Conservation (phyloP, 768 basidiomycete species). For the Megacollybia marginata region DNA sequence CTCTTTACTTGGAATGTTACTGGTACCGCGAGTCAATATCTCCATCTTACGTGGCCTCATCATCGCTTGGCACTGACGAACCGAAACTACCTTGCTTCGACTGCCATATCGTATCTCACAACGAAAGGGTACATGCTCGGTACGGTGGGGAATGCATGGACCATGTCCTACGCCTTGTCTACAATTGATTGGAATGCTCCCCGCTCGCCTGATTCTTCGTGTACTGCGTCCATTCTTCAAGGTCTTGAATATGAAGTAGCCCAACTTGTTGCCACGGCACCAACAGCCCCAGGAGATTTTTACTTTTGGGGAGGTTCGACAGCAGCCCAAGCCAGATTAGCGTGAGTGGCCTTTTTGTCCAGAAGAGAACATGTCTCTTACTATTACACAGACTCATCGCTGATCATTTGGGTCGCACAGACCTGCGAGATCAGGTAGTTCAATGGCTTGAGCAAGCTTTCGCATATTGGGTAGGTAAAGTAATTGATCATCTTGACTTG, state of each 20-base stretch:
- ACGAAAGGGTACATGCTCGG: conserved; percentile 28
- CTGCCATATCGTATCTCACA: conserved; percentile 21
- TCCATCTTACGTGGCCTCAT: conserved; percentile 28
- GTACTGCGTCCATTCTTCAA: conserved; percentile 18
- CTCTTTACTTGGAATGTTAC: conserved; percentile 24
- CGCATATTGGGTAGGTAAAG: conserved; percentile 17
- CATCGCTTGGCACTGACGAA: conserved; percentile 19
- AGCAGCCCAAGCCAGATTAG: conserved; percentile 20
- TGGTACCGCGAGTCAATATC: conserved; percentile 18
- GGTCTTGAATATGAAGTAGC: conserved; percentile 39
- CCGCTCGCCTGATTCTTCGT: conserved; percentile 22
- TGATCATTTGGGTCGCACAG: conserved; percentile 22
- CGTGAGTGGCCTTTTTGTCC: conserved; percentile 15
- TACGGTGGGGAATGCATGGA: conserved; percentile 23
- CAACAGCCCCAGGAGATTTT: conserved; percentile 31
- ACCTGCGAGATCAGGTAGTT: conserved; percentile 20
- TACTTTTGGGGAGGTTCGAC: conserved; percentile 24
- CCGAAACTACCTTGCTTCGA: conserved; percentile 17
- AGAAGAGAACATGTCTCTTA: too few relatives aligned
- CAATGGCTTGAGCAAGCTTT: conserved; percentile 17
- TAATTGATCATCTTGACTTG: background rate
- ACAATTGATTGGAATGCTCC: conserved; percentile 26
- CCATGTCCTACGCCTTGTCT: conserved; percentile 20
- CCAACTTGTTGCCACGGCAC: conserved; percentile 31
- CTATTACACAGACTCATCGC: conserved; percentile 12